Base-by-base conservation (phyloP, 2,329 filamentous ascomycete species). In the Didymella segeticola region DNA sequence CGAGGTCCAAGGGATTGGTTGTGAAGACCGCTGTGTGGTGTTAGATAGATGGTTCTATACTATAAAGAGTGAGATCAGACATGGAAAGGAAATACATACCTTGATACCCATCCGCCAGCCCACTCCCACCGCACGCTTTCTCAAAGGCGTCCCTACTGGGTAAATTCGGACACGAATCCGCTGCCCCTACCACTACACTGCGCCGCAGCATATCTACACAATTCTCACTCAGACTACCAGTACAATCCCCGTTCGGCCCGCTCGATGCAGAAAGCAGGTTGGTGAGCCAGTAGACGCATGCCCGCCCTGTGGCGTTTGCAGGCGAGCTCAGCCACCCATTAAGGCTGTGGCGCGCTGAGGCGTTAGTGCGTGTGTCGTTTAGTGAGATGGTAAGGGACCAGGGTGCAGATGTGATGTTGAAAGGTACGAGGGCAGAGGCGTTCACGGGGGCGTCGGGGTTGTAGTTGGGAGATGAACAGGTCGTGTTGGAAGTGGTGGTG, bases 371-470 rank as follows among this genome's bases (percentile, higher is more conserved):
- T 7, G 36, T 41, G 36, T 48, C 45, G 27, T 38, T 38, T 5
- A 48, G 34, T 4, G 45, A 19, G 9, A 41, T 27, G 34, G 34
- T 41, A 3, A 48, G 45, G 36, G 25, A 48, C 36, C 45, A 48
- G 14, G 45, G 34, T 5, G 27, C 19, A 5, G 41, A 12, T 11
- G 41, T 26, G 43, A 34, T n/a, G 33, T 29, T 26, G 9, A 47
- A 8, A 2, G 25, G 15, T 4, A 47, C 34, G 6, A 23, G 25
- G 12, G 34, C 34, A 19, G 45, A 47, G 15, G 45, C 34, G 33
- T 47, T 47, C 14, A 47, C 25, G 1, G 45, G 34, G 26, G 23
- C 17, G 7, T 17, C 15, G 34, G 25, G 2, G 14, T 39, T 19
- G 39, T 43, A 20, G 5, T 19, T 3, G 17, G 19, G 26, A 8